Conservation (phyloP, 768 basidiomycete genomes). For the Tricholoma sp. region DNA sequence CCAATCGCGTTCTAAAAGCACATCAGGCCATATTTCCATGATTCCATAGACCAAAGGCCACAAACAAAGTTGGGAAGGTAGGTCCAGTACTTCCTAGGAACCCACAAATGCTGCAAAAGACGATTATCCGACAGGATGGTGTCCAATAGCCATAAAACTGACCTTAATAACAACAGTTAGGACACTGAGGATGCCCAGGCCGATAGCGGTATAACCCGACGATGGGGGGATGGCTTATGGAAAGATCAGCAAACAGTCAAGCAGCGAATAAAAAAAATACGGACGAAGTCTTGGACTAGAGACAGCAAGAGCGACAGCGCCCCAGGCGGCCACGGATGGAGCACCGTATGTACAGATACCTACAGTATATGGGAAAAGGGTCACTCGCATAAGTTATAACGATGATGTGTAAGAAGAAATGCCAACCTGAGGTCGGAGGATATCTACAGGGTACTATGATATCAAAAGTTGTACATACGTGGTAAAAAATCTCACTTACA, state of each 20-base stretch:
- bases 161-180: constrained; percentile 40
- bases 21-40: not conserved
- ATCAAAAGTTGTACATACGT: too few relatives aligned
- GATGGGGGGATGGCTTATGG: constrained; percentile 42
- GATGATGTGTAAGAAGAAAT: not conserved
- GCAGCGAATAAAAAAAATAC: constrained; percentile 4
- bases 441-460: constrained; percentile 13
- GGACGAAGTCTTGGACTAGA: constrained; percentile 41
- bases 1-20: constrained; percentile 39
- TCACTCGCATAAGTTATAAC: not conserved
- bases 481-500: constrained; percentile 23
- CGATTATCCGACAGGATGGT: not conserved
- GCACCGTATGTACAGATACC: constrained; percentile 47
- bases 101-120: constrained; percentile 27
- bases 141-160: not conserved
- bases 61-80: constrained; percentile 49
- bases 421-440: constrained; percentile 18
- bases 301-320: constrained; percentile 50
- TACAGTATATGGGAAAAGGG: not conserved
- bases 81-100: constrained; percentile 44
- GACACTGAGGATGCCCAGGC: constrained; percentile 39
- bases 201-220: constrained; percentile 57
- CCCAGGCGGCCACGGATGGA: constrained; percentile 53
- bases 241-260: not conserved
- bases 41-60: not conserved